Conservation (phyloP, 1,139 yeast species). For the Eremothecium sinecaudum region DNA sequence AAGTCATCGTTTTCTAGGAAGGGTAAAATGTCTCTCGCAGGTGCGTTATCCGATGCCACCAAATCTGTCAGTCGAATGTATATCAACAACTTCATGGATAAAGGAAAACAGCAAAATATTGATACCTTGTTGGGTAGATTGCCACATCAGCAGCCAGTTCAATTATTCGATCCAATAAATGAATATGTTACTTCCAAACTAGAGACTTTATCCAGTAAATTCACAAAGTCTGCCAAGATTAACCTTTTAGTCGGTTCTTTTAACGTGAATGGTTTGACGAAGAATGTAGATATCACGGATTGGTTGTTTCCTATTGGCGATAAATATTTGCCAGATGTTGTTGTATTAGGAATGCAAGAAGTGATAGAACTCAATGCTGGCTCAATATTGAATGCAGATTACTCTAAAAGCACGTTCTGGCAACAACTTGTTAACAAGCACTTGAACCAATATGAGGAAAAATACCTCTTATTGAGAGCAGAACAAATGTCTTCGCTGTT, state of each 20-base stretch:
- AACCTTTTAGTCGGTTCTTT: constrained; percentile 74
- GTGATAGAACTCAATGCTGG: constrained; percentile 86
- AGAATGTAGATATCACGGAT: constrained; percentile 45
- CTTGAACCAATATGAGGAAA: constrained; percentile 39
- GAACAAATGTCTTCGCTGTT: constrained; percentile 86
- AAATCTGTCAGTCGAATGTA: constrained; percentile 92
- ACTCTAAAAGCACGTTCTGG: constrained; percentile 56
- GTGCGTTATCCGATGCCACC: constrained; percentile 91
- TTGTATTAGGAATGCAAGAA: constrained; percentile 87
- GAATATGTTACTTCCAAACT: constrained; percentile 67
- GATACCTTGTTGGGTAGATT: constrained; percentile 78
- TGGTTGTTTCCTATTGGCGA: constrained; percentile 78
- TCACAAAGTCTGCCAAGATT: constrained; percentile 51
- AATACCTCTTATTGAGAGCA: constrained; percentile 63
- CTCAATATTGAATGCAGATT: constrained; percentile 63
- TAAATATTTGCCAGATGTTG: constrained; percentile 48
- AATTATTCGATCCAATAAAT: constrained; percentile 76
- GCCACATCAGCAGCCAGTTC: constrained; percentile 59
- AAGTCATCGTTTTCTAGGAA: constrained; percentile 89
- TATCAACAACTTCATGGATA: constrained; percentile 91
- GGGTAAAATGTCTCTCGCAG: constrained; percentile 94
- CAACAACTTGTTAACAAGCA: constrained; percentile 48
- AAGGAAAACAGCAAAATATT: constrained; percentile 76
- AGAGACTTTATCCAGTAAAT: constrained; percentile 41
- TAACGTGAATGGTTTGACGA: constrained; percentile 72